phyloP scores from a whole-genome alignment of 805 yeast genomes.

The Candida nanaspora region DNA sequence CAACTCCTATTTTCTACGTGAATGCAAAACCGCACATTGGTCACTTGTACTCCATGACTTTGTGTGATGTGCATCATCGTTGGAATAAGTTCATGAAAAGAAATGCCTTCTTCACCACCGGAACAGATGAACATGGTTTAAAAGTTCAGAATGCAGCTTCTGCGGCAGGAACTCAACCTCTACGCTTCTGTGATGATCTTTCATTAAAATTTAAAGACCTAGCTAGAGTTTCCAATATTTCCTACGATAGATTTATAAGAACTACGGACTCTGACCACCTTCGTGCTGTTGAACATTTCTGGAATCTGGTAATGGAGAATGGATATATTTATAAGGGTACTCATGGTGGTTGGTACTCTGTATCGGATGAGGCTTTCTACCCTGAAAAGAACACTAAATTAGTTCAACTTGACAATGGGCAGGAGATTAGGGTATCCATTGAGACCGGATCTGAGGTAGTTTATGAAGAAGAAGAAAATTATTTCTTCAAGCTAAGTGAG shows the following conservation, averaged over 20 bases:
- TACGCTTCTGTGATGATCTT: constrained; percentile 64
- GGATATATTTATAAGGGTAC: constrained; percentile 74
- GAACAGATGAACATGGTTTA: constrained; percentile 95
- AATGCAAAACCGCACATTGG: constrained; percentile 95
- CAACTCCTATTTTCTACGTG: constrained; percentile 94
- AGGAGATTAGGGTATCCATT: constrained; percentile 33
- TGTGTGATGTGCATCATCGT: constrained; percentile 72
- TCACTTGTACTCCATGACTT: constrained; percentile 79
- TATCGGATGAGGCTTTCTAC: constrained; percentile 91
- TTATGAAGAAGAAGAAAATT: constrained; percentile 74
- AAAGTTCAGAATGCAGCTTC: constrained; percentile 77
- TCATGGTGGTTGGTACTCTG: constrained; percentile 92
- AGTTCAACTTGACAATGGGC: constrained; percentile 24
- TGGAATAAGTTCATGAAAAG: constrained; percentile 52
- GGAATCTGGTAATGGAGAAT: constrained; percentile 53
- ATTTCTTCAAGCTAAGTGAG: constrained; percentile 70
- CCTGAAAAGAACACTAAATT: constrained; percentile 70
- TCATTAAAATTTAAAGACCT: constrained; percentile 56
- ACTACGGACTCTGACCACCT: constrained; percentile 85
- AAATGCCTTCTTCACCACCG: constrained; percentile 61
- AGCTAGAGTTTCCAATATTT: constrained; percentile 50
- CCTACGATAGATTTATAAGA: constrained; percentile 73
- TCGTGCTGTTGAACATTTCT: constrained; percentile 55
- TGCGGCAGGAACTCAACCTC: constrained; percentile 43
- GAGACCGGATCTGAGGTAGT: constrained; percentile 76